Evolutionary conservation across 202 grass and related monocot genomes (phyloP).

Genomic region (Setaria viridis): DNA sequence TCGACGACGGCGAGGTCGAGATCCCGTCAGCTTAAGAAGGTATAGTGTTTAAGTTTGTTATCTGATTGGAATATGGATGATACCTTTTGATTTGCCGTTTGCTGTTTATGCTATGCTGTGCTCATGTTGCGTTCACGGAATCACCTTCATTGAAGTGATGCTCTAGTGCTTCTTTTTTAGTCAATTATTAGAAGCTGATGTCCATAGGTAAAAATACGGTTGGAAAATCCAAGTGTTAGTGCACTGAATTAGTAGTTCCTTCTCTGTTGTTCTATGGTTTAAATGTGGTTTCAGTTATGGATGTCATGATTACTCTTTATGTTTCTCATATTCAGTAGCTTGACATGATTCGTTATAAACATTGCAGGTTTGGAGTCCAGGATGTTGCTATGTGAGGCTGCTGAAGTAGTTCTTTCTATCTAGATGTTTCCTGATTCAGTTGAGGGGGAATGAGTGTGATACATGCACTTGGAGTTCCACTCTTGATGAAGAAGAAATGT

Average conservation of each 20-base stretch:
- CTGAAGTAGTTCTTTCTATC: conserved; percentile 37
- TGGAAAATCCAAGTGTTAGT: background rate
- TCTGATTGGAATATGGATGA: background rate
- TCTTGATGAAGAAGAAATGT: conserved; percentile 39
- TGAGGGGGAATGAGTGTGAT: conserved; percentile 11
- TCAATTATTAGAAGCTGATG: background rate
- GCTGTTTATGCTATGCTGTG: background rate
- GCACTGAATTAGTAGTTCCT: background rate
- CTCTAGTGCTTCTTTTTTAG: background rate
- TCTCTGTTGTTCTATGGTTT: background rate
- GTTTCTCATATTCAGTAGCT: background rate
- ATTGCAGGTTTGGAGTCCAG: conserved; percentile 36
- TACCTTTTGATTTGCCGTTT: background rate
- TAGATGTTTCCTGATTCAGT: conserved; percentile 37
- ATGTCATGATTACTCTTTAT: background rate
- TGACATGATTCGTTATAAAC: background rate
- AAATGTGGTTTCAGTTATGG: background rate
- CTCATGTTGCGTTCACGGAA: background rate
- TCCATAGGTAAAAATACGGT: background rate
- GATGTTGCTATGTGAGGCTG: conserved; percentile 23
- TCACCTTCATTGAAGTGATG: background rate
- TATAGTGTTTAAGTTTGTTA: background rate
- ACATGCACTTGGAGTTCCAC: conserved; percentile 18
- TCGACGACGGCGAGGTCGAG: conserved; percentile 75
- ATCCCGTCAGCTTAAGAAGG: conserved; percentile 62